These are phyloP conservation scores for Gossypium longicalyx DNA, from an alignment of 345 rosid species.

Conservation along the genomic window DNA sequence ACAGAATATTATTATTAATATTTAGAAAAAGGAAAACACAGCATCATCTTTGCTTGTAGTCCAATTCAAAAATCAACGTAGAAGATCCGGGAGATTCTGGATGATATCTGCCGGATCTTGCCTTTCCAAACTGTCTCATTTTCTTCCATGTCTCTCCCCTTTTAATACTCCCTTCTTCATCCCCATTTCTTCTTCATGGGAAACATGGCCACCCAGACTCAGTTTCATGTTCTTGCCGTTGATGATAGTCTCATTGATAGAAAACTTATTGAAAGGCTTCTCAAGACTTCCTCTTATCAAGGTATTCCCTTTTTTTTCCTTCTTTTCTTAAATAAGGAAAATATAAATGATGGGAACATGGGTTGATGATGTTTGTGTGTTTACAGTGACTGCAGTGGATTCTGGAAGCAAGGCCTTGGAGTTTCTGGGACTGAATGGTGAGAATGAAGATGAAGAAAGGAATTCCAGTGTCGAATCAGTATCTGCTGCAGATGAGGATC, in stretches of 20 bases:
- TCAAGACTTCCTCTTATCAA: conserved; percentile 81
- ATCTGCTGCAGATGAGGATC: conserved; percentile 24
- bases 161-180: conserved; percentile 19
- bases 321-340: too few relatives aligned
- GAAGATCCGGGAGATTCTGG: conserved; percentile 53
- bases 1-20: background rate
- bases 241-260: conserved; percentile 81
- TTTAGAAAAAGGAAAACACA: background rate
- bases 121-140: conserved; percentile 64
- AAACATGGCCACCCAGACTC: conserved; percentile 35
- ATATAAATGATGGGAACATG: background rate
- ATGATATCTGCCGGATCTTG: conserved; percentile 54
- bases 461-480: conserved; percentile 21
- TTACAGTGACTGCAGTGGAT: conserved; percentile 83
- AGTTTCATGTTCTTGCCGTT: conserved; percentile 92
- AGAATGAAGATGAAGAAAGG: conserved; percentile 13
- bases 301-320: conserved; percentile 21
- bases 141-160: conserved; percentile 30
- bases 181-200: conserved; percentile 18
- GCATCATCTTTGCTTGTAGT: conserved; percentile 41
- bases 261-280: conserved; percentile 81
- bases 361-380: background rate
- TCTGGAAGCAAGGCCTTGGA: conserved; percentile 90
- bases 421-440: conserved; percentile 52
- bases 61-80: conserved; percentile 49